Evolutionary conservation across 371 early-diverging fungal species (phyloP).

Genomic region (Actinomortierella wolfii): DNA sequence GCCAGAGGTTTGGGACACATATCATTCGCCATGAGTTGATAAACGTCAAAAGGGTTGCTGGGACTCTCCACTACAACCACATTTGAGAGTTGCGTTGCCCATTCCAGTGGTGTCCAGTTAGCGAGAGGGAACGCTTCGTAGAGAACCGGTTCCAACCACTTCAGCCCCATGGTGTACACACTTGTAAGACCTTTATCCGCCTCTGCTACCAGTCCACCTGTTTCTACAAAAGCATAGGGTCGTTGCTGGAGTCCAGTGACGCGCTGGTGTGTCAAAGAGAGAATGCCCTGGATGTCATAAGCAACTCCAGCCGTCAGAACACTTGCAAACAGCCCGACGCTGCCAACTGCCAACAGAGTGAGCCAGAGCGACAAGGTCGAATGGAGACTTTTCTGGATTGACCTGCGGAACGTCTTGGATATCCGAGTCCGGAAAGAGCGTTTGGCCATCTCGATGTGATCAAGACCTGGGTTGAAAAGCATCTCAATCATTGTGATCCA

Average conservation of each 20-base stretch:
- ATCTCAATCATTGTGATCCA: no score
- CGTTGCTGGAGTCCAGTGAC: conserved; percentile 6
- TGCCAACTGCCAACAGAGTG: conserved; percentile 18
- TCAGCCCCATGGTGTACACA: conserved; percentile 27
- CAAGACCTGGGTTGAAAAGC: no score
- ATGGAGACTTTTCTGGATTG: conserved; percentile 28
- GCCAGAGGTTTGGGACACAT: no score
- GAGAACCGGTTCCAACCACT: conserved; percentile 37
- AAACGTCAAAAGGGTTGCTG: not conserved
- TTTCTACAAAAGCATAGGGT: not conserved
- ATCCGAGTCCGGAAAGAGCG: conserved; percentile 19
- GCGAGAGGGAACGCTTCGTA: conserved; percentile 35
- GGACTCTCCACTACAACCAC: conserved; percentile 19
- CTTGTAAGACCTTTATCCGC: conserved; percentile 17
- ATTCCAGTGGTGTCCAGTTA: conserved; percentile 27
- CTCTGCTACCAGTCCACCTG: conserved; percentile 5
- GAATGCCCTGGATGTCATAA: conserved; percentile 36
- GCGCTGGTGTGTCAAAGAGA: conserved; percentile 30
- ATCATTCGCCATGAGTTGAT: no score
- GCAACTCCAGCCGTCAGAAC: conserved; percentile 30
- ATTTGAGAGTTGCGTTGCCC: conserved; percentile 29
- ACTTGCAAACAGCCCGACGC: conserved; percentile 11
- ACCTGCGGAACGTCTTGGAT: conserved; percentile 12
- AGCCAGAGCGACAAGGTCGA: conserved; percentile 19
- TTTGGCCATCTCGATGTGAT: conserved; percentile 4